Evolutionary conservation across 306 rosid genomes (phyloP), one percentile per base, ranked within the genome.

Genomic region (Lathyrus sativus): DNA sequence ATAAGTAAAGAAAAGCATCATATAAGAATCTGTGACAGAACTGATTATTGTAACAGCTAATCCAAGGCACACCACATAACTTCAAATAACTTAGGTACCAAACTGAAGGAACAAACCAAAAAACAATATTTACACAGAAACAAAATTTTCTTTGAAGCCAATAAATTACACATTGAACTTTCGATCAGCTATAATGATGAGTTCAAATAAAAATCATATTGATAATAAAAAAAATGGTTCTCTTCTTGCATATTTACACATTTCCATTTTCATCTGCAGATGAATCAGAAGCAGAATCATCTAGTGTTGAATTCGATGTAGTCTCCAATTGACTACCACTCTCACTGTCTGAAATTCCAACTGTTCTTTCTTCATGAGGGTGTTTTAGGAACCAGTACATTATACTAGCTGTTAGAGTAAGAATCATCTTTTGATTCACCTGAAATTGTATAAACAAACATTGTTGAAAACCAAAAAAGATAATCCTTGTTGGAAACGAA

Each of bases 381-480:
- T 85, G 89, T 67, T 88, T 88, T 75, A 93, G 75, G 82, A 80
- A 88, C 97, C 99, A 93, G 55, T 82, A 90, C 99, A 93, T 93
- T 41, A 93, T 84, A 72, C 97, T 93, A 24, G 99, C 99, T 37
- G 97, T 88, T 65, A 93, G 82, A 0, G 99, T 93, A 33, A 93
- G 99, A 80, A 93, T 88, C 99, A 93, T 93, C 85, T 93, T 93
- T 83, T 88, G 97, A 69, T 93, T 93, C 79, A 93, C 99, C 99
- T 92, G 80, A 59, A 29, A 73, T 60, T 64, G 41, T 39, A 13
- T 62, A 19, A 19, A 3, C 58, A 54, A 13, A 0, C 35, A 13
- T 58, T 29, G 9, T 50, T 24, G 39, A 9, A 24, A 50, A 58
- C 50, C 26, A 44, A 41, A 55, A 5, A 53, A 33, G 8, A 33